phyloP scores from a whole-genome alignment of 768 basidiomycete species.

The Ramaria sp. region DNA sequence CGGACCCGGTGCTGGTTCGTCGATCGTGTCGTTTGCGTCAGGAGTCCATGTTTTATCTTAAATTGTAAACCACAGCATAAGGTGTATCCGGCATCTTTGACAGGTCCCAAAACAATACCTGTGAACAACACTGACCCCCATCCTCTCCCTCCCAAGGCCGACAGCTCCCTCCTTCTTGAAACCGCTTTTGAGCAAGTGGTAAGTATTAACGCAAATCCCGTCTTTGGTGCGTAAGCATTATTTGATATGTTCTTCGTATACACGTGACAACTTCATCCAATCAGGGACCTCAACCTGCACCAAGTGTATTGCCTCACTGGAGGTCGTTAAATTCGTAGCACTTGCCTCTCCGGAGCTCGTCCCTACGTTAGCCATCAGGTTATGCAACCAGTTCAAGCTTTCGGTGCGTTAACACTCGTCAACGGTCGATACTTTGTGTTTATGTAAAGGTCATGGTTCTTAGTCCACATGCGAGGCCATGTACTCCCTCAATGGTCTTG shows the following conservation, averaged over 20 bases:
- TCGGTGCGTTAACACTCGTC: slow-evolving; percentile 14
- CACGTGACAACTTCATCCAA: slow-evolving; percentile 2
- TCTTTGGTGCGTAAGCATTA: slow-evolving; percentile 29
- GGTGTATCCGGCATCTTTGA: slow-evolving; percentile 50
- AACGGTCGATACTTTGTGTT: neutral
- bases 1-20: slow-evolving; percentile 56
- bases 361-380: slow-evolving; percentile 40
- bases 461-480: slow-evolving; percentile 32
- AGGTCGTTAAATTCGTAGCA: slow-evolving; percentile 55
- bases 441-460: neutral
- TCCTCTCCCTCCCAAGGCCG: slow-evolving; percentile 48
- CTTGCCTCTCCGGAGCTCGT: slow-evolving; percentile 53
- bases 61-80: slow-evolving; percentile 31
- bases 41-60: slow-evolving; percentile 2
- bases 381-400: slow-evolving; percentile 55
- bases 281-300: slow-evolving; percentile 27
- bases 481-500: slow-evolving; percentile 38
- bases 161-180: slow-evolving; percentile 33
- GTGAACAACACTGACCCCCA: slow-evolving; percentile 58
- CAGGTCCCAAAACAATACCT: slow-evolving; percentile 51
- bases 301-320: slow-evolving; percentile 48
- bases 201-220: slow-evolving; percentile 36
- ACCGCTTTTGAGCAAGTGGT: slow-evolving; percentile 46
- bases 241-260: neutral
- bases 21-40: slow-evolving; percentile 3